phyloP scores from a whole-genome alignment of 768 basidiomycete genomes.

The Imleria badia region DNA sequence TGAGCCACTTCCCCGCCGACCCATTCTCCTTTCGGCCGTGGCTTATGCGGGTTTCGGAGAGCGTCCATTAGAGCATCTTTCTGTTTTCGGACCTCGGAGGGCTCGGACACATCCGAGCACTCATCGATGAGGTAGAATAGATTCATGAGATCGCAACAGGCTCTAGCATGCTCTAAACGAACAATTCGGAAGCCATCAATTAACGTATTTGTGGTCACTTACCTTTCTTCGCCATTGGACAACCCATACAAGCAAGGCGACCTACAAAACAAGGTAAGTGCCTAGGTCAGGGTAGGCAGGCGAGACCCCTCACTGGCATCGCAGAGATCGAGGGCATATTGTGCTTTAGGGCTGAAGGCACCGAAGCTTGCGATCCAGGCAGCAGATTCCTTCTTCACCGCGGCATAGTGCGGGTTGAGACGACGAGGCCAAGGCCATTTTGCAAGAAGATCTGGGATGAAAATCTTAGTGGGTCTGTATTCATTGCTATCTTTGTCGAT shows the following conservation, averaged over 20 bases:
- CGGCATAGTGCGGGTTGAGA: conserved; percentile 6
- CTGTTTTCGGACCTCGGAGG: conserved; percentile 25
- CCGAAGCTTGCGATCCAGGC: conserved; percentile 10
- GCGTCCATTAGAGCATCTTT: conserved; percentile 22
- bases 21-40: conserved; percentile 14
- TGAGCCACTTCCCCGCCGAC: conserved; percentile 10
- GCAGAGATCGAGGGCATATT: not conserved
- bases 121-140: conserved; percentile 51
- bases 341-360: conserved; percentile 10
- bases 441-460: conserved; percentile 15
- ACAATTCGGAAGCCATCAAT: not conserved
- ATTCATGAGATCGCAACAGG: conserved; percentile 50
- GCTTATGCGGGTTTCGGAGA: conserved; percentile 5
- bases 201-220: not conserved
- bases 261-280: not conserved
- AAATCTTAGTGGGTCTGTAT: not conserved
- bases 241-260: conserved; percentile 2
- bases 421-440: conserved; percentile 21
- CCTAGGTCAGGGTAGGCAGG: not conserved
- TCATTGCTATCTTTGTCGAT: not conserved
- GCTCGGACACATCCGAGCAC: conserved; percentile 42
- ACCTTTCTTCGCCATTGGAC: conserved; percentile 8
- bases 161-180: conserved; percentile 22
- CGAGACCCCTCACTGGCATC: conserved; percentile 3
- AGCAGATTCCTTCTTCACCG: conserved; percentile 10